phyloP scores from a whole-genome alignment of 495 filamentous ascomycete genomes.

The Aspergillus sclerotioniger region DNA sequence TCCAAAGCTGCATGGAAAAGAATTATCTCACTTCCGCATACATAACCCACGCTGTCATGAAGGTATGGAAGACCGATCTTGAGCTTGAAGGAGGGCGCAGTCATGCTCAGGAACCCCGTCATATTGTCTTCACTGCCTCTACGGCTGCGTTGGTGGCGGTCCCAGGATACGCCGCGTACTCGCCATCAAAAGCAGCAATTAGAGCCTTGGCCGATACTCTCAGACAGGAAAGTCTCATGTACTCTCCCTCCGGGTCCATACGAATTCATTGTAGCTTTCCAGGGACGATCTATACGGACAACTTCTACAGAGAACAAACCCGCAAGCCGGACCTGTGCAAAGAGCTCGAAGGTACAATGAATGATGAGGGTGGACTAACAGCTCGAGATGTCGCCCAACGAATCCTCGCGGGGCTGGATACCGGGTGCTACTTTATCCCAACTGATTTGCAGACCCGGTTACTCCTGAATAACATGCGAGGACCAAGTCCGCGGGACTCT shows the following conservation, averaged over 20 bases:
- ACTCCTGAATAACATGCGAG: constrained; percentile 29
- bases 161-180: constrained; percentile 41
- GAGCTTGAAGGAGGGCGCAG: neutral
- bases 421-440: constrained; percentile 16
- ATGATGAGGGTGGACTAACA: constrained; percentile 1
- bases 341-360: constrained; percentile 29
- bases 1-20: constrained; percentile 30
- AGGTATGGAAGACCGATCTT: constrained; percentile 21
- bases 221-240: constrained; percentile 31
- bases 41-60: constrained; percentile 27
- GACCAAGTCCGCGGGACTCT: constrained; percentile 23
- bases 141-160: constrained; percentile 34
- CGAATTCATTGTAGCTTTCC: constrained; percentile 34
- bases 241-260: constrained; percentile 15
- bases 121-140: constrained; percentile 36
- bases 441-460: constrained; percentile 19
- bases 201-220: constrained; percentile 41
- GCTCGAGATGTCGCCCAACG: constrained; percentile 10
- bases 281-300: constrained; percentile 28
- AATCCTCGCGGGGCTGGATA: constrained; percentile 11
- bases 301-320: constrained; percentile 31
- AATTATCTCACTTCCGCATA: constrained; percentile 36
- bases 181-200: constrained; percentile 32
- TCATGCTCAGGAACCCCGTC: constrained; percentile 8
- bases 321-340: constrained; percentile 37